These are phyloP conservation scores for Coprinellus micaceus DNA, from an alignment of 768 basidiomycete genomes.

Conservation along the genomic window DNA sequence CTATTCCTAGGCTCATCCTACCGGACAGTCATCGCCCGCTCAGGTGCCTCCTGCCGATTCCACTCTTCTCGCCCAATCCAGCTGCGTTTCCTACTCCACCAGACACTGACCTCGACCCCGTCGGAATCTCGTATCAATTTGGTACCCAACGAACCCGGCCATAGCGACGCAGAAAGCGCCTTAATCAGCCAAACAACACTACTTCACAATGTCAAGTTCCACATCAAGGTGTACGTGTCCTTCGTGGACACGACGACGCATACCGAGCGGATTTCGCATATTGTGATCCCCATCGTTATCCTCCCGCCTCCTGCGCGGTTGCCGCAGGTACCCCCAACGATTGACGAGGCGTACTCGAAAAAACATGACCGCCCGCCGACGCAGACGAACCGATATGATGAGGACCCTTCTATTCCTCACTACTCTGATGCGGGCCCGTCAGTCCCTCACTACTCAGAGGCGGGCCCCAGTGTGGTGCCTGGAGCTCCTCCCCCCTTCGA, in stretches of 20 bases:
- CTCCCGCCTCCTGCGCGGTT: conserved; percentile 76
- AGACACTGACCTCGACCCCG: conserved; percentile 48
- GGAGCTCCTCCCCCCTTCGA: conserved; percentile 77
- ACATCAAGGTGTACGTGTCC: conserved; percentile 66
- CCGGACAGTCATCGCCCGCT: conserved; percentile 65
- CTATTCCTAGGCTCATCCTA: conserved; percentile 40
- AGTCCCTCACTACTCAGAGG: conserved; percentile 65
- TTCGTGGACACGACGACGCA: conserved; percentile 70
- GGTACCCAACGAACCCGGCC: conserved; percentile 38
- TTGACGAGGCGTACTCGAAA: conserved; percentile 79
- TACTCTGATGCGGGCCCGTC: conserved; percentile 62
- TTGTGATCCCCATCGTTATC: conserved; percentile 67
- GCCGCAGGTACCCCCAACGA: conserved; percentile 67
- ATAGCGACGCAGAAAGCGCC: conserved; percentile 61
- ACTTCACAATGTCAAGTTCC: conserved; percentile 79
- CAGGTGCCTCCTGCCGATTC: conserved; percentile 90
- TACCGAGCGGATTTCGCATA: conserved; percentile 61
- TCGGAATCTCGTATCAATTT: conserved; percentile 42
- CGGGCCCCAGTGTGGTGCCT: conserved; percentile 70
- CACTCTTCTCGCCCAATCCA: conserved; percentile 72
- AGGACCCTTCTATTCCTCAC: conserved; percentile 59
- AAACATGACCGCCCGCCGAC: conserved; percentile 82
- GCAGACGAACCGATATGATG: conserved; percentile 67
- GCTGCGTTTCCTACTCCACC: conserved; percentile 79
- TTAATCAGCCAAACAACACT: conserved; percentile 80